Evolutionary conservation across 2,329 filamentous ascomycete genomes (phyloP).

Genomic region (Alternaria sp.): DNA sequence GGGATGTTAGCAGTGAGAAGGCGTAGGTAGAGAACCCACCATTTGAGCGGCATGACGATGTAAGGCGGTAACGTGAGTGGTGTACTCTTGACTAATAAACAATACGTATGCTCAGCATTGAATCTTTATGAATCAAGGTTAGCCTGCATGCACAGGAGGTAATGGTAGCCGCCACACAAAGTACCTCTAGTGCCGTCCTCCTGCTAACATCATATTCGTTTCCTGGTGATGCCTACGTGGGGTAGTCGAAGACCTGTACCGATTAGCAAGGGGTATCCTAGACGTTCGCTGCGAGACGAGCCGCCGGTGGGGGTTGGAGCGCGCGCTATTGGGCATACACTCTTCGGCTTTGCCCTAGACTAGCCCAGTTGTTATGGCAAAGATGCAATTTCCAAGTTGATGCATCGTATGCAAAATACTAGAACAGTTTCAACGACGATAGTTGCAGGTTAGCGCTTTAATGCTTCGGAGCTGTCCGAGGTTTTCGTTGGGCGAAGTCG

Average conservation of each 20-base stretch:
- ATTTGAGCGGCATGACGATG: neutral
- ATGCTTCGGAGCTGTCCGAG: slow-evolving; percentile 18
- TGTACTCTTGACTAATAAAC: neutral
- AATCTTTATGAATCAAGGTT: neutral
- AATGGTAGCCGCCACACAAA: neutral
- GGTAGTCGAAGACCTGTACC: neutral
- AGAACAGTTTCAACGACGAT: neutral
- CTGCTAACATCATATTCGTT: neutral
- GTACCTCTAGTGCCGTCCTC: neutral
- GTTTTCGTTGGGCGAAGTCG: slow-evolving; percentile 38
- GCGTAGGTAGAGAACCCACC: neutral
- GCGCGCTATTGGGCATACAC: slow-evolving; percentile 10
- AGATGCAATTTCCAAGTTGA: neutral
- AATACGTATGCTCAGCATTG: neutral
- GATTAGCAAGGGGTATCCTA: slow-evolving; percentile 15
- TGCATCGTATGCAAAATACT: slow-evolving; percentile 5
- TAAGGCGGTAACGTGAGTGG: neutral
- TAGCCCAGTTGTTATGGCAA: neutral
- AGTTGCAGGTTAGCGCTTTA: slow-evolving; percentile 27
- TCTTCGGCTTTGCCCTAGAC: neutral
- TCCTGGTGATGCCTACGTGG: neutral
- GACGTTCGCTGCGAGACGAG: slow-evolving; percentile 27
- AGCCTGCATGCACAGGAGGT: neutral
- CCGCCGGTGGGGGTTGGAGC: slow-evolving; percentile 21
- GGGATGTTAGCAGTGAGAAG: slow-evolving; percentile 30